phyloP scores from a whole-genome alignment of 176 grass and related monocot genomes.

The Olyra latifolia region DNA sequence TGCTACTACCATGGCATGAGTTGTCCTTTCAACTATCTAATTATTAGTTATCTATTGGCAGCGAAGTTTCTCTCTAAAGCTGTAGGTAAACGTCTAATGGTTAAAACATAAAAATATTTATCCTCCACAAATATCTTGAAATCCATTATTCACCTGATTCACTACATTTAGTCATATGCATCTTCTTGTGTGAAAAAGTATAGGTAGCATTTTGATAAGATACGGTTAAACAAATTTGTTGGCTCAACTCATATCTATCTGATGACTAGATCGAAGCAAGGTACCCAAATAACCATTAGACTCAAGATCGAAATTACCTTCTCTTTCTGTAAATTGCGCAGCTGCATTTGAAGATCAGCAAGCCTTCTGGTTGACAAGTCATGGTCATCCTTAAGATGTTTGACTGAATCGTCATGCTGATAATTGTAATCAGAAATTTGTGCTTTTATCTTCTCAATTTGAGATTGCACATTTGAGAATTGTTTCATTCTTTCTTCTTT shows the following conservation, averaged over 20 bases:
- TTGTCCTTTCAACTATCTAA: neutral
- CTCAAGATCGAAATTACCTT: constrained; percentile 57
- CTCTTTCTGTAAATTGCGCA: constrained; percentile 74
- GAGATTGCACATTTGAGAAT: constrained; percentile 66
- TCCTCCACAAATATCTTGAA: neutral
- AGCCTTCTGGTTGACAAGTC: constrained; percentile 89
- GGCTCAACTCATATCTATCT: constrained; percentile 12
- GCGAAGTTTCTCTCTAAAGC: neutral
- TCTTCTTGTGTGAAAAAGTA: neutral
- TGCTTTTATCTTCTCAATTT: constrained; percentile 85
- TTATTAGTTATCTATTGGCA: neutral
- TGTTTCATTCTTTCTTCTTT: constrained; percentile 83
- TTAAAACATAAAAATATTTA: neutral
- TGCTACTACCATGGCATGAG: neutral
- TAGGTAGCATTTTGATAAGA: neutral
- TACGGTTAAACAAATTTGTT: neutral
- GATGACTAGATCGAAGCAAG: neutral
- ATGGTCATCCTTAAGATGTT: constrained; percentile 55
- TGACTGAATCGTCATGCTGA: constrained; percentile 35
- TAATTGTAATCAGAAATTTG: constrained; percentile 60
- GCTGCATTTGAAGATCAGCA: constrained; percentile 73
- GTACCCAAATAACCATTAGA: neutral
- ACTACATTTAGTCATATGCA: neutral
- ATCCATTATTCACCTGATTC: neutral
- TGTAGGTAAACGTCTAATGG: neutral